These are phyloP conservation scores for Hygrophorus russula DNA, from an alignment of 768 basidiomycete genomes.

Conservation along the genomic window DNA sequence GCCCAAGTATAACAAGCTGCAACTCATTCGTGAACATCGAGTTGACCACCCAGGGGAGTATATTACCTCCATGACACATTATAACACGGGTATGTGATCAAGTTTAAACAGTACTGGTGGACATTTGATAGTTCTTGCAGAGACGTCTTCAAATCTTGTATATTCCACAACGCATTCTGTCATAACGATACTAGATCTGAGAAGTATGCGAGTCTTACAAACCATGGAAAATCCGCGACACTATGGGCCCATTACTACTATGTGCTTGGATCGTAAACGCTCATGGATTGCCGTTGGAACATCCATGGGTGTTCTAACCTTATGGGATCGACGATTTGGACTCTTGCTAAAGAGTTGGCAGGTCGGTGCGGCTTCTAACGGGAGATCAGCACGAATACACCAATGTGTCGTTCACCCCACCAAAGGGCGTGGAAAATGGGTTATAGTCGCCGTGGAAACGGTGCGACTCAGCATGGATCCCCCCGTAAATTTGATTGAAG, in stretches of 20 bases:
- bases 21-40: slow-evolving; percentile 72
- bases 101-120: background rate
- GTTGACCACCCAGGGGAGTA: slow-evolving; percentile 68
- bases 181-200: slow-evolving; percentile 70
- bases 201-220: slow-evolving; percentile 70
- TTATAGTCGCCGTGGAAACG: slow-evolving; percentile 72
- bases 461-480: slow-evolving; percentile 30
- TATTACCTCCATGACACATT: slow-evolving; percentile 77
- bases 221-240: slow-evolving; percentile 79
- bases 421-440: slow-evolving; percentile 81
- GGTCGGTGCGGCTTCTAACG: slow-evolving; percentile 44
- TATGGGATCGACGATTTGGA: slow-evolving; percentile 96
- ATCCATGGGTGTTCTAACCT: slow-evolving; percentile 67
- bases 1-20: slow-evolving; percentile 77
- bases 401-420: slow-evolving; percentile 77
- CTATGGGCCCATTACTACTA: slow-evolving; percentile 73
- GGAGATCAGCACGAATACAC: slow-evolving; percentile 48
- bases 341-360: slow-evolving; percentile 83
- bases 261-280: slow-evolving; percentile 76
- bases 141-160: slow-evolving; percentile 70
- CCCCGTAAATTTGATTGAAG: slow-evolving; percentile 56
- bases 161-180: slow-evolving; percentile 76
- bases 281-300: slow-evolving; percentile 90
- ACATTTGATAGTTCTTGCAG: slow-evolving; percentile 16
- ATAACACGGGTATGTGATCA: slow-evolving; percentile 47